Conservation (phyloP, 2,329 filamentous ascomycete genomes). For the Tympanopsis confertula region DNA sequence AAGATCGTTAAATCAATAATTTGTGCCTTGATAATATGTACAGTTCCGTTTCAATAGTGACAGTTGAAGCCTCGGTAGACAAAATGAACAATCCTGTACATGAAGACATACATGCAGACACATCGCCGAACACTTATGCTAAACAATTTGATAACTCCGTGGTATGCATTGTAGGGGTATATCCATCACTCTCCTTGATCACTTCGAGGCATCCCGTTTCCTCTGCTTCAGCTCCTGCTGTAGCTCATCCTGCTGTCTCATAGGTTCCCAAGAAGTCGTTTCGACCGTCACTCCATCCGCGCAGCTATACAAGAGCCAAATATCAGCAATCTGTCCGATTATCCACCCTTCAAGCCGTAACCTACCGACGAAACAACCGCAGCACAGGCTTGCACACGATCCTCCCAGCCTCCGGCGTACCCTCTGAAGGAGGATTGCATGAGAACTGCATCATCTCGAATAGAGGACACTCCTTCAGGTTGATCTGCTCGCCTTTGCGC, state of each 20-base stretch:
- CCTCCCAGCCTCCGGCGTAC: background rate
- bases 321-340: background rate
- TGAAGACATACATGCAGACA: too few relatives aligned
- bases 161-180: too few relatives aligned
- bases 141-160: too few relatives aligned
- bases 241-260: too few relatives aligned
- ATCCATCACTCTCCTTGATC: too few relatives aligned
- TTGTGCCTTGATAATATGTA: too few relatives aligned
- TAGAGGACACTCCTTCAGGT: background rate
- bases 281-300: background rate
- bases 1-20: too few relatives aligned
- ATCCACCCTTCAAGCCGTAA: background rate
- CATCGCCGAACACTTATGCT: too few relatives aligned
- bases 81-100: too few relatives aligned
- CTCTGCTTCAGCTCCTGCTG: background rate
- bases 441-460: slow-evolving; percentile 1
- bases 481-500: background rate
- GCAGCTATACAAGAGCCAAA: background rate
- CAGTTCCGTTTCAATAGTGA: too few relatives aligned
- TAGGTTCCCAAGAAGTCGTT: background rate
- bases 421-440: background rate
- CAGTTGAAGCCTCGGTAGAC: too few relatives aligned
- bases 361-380: background rate
- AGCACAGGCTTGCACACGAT: background rate
- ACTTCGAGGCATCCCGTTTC: background rate